phyloP scores from a whole-genome alignment of 805 yeast species.

The Ogataea nonfermentans region DNA sequence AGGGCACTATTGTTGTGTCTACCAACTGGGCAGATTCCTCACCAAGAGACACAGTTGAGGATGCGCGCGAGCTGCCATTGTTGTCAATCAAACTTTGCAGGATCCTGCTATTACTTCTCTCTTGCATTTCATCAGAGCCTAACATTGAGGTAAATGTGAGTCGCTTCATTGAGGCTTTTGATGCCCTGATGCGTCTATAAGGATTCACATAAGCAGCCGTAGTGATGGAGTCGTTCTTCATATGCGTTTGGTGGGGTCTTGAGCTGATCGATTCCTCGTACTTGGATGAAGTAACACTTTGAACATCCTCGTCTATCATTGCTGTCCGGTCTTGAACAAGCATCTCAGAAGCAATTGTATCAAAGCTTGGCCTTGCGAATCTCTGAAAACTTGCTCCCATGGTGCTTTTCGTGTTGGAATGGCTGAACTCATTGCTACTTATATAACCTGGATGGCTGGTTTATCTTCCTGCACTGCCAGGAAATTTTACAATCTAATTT shows the following conservation, averaged over 20 bases:
- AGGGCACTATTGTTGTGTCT: background rate
- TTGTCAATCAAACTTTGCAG: constrained; percentile 13
- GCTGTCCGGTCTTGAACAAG: constrained; percentile 5
- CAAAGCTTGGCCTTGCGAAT: constrained; percentile 6
- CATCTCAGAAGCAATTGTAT: constrained; percentile 8
- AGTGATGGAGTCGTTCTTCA: background rate
- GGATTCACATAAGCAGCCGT: constrained; percentile 3
- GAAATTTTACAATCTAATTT: constrained; percentile 1
- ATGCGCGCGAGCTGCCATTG: constrained; percentile 3
- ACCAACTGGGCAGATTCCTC: constrained; percentile 2
- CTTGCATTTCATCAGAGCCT: constrained; percentile 12
- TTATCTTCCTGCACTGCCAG: constrained; percentile 2
- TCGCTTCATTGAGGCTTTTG: constrained; percentile 5
- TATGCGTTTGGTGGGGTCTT: background rate
- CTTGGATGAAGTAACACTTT: constrained; percentile 5
- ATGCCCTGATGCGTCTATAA: background rate
- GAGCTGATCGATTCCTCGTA: constrained; percentile 5
- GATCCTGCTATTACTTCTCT: constrained; percentile 12
- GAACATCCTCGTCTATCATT: constrained; percentile 6
- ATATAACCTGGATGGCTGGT: constrained; percentile 11
- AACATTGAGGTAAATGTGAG: constrained; percentile 13
- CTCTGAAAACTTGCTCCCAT: background rate
- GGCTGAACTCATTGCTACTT: background rate
- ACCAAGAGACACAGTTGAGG: background rate
- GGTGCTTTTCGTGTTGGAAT: background rate